Base-by-base conservation (phyloP, 164 flowering plant species). In the Amborella trichopoda region DNA sequence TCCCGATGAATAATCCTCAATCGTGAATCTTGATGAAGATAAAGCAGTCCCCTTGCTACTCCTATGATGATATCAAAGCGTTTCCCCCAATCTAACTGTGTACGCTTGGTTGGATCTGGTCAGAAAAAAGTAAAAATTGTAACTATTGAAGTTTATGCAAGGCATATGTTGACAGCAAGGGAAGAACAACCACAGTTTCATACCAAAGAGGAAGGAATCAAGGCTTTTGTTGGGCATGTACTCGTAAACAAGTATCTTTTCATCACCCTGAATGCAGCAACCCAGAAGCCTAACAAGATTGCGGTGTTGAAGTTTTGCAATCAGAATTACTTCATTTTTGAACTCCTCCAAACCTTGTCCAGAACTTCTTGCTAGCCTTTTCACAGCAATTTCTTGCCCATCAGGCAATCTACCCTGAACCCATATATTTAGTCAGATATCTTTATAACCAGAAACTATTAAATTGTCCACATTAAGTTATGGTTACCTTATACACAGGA, bases 271-370 rank as follows among this genome's bases (percentile, higher is more conserved):
- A 21, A 59, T 52, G 63, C 76, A 73, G 14, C 61, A 69, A 3
- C 75, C 83, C 3, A 73, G 21, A 6, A 74, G 58, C 26, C 41
- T 69, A 10, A 75, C 80, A 6, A 78, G 76, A 61, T 74, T 77
- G n/a, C 67, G 27, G 55, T 76, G 82, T 19, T 76, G 78, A 41
- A 76, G 76, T 30, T 65, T 69, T 0, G 75, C 49, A 5, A 67
- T 66, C 40, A 74, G 46, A 76, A 73, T 38, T 73, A 70, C 4
- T 50, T 8, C 0, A 50, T 12, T 5, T n/a, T n/a, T n/a, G n/a
- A n/a, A n/a, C n/a, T n/a, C n/a, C n/a, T n/a, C n/a, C n/a, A n/a
- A n/a, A n/a, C 78, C 78, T 53, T 73, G 74, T 10, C 53, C 44
- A 5, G 75, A 69, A 18, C 28, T 28, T 20, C 38, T 59, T 1